phyloP scores from a whole-genome alignment of 2,329 filamentous ascomycete genomes.

The Xylaria sp. region DNA sequence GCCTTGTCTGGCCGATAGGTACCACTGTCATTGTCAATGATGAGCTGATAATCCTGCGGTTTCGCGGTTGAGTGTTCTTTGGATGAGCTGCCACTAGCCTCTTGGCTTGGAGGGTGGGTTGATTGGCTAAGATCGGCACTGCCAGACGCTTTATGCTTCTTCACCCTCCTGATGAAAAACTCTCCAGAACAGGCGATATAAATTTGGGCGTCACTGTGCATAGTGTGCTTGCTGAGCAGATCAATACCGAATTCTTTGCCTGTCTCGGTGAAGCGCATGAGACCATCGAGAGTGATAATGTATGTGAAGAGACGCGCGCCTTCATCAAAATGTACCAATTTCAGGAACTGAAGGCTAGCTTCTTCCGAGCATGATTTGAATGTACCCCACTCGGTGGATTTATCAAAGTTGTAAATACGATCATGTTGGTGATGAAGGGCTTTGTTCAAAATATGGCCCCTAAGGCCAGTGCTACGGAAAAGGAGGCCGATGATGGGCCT shows the following conservation, averaged over 20 bases:
- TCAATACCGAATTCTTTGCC: conserved; percentile 96
- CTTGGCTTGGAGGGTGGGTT: conserved; percentile 62
- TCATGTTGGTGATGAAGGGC: conserved; percentile 90
- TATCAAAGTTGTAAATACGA: conserved; percentile 89
- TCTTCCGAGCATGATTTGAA: conserved; percentile 75
- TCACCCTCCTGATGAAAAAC: conserved; percentile 83
- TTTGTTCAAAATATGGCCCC: conserved; percentile 83
- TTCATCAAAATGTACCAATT: conserved; percentile 86
- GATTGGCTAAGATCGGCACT: conserved; percentile 57
- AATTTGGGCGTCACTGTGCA: conserved; percentile 92
- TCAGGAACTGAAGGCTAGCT: conserved; percentile 82
- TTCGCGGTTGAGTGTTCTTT: conserved; percentile 56
- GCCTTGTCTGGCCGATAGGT: conserved; percentile 90
- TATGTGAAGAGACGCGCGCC: conserved; percentile 92
- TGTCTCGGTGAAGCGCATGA: conserved; percentile 92
- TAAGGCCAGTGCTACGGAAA: conserved; percentile 81
- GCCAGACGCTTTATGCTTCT: conserved; percentile 59
- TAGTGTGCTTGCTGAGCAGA: conserved; percentile 92
- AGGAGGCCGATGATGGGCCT: conserved; percentile 88
- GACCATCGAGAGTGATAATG: conserved; percentile 85
- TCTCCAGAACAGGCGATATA: conserved; percentile 95
- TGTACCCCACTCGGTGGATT: conserved; percentile 75
- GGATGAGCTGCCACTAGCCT: conserved; percentile 60
- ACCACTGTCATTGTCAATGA: conserved; percentile 95
- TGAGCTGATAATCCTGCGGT: conserved; percentile 78